A percentile compares a stretch with the other conserved stretches of the same genome.
These are phyloP conservation scores for Monosporozyma servazzii DNA, from an alignment of 805 yeast species.

Conservation along the genomic window DNA sequence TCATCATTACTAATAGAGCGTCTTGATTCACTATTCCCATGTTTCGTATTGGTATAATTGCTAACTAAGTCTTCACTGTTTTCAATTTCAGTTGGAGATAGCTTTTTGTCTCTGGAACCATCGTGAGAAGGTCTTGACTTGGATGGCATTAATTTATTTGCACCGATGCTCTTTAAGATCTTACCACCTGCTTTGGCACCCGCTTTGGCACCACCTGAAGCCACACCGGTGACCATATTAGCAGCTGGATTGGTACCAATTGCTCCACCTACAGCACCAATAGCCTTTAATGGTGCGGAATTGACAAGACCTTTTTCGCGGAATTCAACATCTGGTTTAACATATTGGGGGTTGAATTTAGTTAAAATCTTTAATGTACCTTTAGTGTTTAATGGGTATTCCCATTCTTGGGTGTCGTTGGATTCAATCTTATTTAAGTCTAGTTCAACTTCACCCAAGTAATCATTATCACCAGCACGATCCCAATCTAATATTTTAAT, in stretches of 20 bases:
- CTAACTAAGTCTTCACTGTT: conserved; percentile 41
- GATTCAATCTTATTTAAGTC: conserved; percentile 45
- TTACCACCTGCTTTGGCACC: conserved; percentile 42
- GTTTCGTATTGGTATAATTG: neutral
- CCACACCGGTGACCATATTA: conserved; percentile 36
- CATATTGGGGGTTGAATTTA: conserved; percentile 53
- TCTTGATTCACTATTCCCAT: neutral
- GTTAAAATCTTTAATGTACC: conserved; percentile 50
- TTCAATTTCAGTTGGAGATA: conserved; percentile 8
- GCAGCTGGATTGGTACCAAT: conserved; percentile 18
- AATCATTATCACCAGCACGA: conserved; percentile 58
- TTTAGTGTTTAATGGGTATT: conserved; percentile 49
- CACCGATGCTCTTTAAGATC: conserved; percentile 29
- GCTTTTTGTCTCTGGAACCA: neutral
- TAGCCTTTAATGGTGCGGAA: conserved; percentile 38
- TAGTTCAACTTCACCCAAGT: conserved; percentile 43
- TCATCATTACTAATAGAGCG: neutral
- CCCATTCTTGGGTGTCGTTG: conserved; percentile 36
- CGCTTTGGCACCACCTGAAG: conserved; percentile 36
- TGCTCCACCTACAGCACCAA: conserved; percentile 32
- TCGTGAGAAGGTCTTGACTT: conserved; percentile 4
- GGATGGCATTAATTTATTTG: conserved; percentile 17
- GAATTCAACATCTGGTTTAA: conserved; percentile 49
- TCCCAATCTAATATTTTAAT: conserved; percentile 68
- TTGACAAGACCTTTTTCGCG: conserved; percentile 35